Evolutionary conservation across 228 moss, liverwort and hornwort species (phyloP).

Genomic region (Sphagnum fallax): DNA sequence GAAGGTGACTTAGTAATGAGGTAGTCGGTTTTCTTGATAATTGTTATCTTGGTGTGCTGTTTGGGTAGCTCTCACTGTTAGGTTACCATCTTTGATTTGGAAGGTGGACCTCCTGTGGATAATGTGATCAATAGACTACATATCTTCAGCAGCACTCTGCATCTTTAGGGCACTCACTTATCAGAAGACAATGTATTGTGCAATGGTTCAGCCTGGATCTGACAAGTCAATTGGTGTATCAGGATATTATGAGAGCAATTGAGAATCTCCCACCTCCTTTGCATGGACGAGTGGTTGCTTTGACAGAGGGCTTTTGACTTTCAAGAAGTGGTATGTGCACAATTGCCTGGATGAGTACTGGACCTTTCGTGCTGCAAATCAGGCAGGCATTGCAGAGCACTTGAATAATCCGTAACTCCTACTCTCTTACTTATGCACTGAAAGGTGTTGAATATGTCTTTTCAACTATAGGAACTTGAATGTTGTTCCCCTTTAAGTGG

Average conservation of each 20-base stretch:
- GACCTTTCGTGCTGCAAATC: too few species aligned
- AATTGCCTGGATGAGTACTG: too few species aligned
- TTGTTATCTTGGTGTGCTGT: neutral
- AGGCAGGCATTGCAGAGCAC: too few species aligned
- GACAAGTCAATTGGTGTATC: slow-evolving; percentile 1
- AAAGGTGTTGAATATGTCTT: too few species aligned
- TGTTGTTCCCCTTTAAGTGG: too few species aligned
- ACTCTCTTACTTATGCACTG: too few species aligned
- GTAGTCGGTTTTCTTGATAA: neutral
- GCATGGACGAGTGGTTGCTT: slow-evolving; percentile 35
- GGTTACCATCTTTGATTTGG: neutral
- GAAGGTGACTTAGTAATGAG: neutral
- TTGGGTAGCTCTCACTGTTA: too few species aligned
- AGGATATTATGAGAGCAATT: slow-evolving; percentile 41
- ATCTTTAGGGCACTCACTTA: too few species aligned
- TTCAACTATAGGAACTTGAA: too few species aligned
- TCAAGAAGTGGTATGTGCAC: too few species aligned
- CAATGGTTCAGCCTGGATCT: neutral
- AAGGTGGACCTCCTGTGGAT: neutral
- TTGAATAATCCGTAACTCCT: too few species aligned
- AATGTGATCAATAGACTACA: neutral
- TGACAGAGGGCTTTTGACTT: slow-evolving; percentile 45
- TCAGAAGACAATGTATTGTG: too few species aligned
- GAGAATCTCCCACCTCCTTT: slow-evolving; percentile 35
- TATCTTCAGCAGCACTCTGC: neutral